These are phyloP conservation scores for Cytospora piceicola DNA, from an alignment of 2,329 filamentous ascomycete genomes.

Conservation along the genomic window DNA sequence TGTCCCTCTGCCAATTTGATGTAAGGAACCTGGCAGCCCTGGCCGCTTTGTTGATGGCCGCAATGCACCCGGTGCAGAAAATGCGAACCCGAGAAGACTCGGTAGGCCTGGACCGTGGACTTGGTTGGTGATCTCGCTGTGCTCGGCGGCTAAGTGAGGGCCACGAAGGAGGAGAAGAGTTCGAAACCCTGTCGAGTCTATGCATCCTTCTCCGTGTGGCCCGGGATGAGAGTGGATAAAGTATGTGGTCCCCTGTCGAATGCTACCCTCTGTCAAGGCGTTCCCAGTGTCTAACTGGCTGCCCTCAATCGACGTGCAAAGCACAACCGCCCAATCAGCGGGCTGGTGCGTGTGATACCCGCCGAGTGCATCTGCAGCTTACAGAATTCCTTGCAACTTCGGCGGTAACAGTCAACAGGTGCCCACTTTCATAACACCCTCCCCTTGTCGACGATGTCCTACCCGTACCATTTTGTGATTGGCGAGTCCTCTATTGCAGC, in stretches of 20 bases:
- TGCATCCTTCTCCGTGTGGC: slow-evolving; percentile 7
- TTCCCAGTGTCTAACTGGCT: slow-evolving; percentile 10
- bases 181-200: slow-evolving; percentile 8
- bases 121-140: slow-evolving; percentile 21
- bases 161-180: slow-evolving; percentile 14
- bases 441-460: background rate
- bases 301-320: background rate
- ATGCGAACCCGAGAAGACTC: background rate
- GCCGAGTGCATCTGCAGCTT: slow-evolving; percentile 25
- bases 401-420: slow-evolving; percentile 20
- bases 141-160: slow-evolving; percentile 25
- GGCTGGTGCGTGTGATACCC: slow-evolving; percentile 20
- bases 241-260: slow-evolving; percentile 12
- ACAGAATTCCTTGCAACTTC: slow-evolving; percentile 18
- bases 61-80: slow-evolving; percentile 12
- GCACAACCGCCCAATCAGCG: slow-evolving; percentile 26
- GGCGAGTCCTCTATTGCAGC: background rate
- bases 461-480: background rate
- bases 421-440: slow-evolving; percentile 6
- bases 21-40: slow-evolving; percentile 1
- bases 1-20: slow-evolving; percentile 14
- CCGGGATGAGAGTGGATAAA: slow-evolving; percentile 13
- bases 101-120: slow-evolving; percentile 1
- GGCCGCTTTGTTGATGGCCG: background rate
- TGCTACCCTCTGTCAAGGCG: background rate